Evolutionary conservation across 2,329 filamentous ascomycete species (phyloP), one percentile per base, ranked within the genome.

Genomic region (Macrophomina pseudophaseolina): DNA sequence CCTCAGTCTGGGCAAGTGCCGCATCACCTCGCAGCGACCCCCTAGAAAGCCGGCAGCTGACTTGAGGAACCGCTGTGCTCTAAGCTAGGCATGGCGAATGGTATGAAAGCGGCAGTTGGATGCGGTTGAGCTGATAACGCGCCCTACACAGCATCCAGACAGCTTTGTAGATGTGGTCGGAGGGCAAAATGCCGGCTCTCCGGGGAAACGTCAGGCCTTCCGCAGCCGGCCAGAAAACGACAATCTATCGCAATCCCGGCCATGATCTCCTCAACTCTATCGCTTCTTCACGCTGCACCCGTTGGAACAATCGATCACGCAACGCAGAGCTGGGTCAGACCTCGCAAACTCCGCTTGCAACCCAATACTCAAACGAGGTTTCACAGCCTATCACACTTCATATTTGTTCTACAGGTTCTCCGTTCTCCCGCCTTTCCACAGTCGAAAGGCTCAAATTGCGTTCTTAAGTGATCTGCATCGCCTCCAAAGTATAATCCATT

Each of bases 101-200:
- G 44, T 16, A 33, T 30, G 33, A n/a, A 18, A 51, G 33, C 63
- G 35, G 23, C 42, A 18, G 63, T 30, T 32, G 32, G 42, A 16
- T 58, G 51, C 46, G 18, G 48, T 44, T 44, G 62, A 46, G 48
- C 2, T 33, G 58, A 49, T 14, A 46, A 28, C 33, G 62, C 18
- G 62, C 49, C 54, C 48, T 49, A 18, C 30, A 14, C 6, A 38
- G 63, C 40, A 40, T 52, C 12, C 35, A 64, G 35, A 64, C 49
- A 23, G 62, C 48, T 33, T 38, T 46, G 62, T 42, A 53, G 48
- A 64, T 28, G 56, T 60, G 42, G 62, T 64, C 62, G 62, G 62
- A 64, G 62, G 49, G 42, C 52, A 62, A 38, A 62, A 62, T 38
- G 63, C 63, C 63, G 63, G 63, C 63, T 62, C 63, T 64, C 62